A percentile compares a stretch with the other conserved stretches of the same genome.
phyloP scores from a whole-genome alignment of 2,329 filamentous ascomycete genomes.

The Colletotrichum brevisporum region DNA sequence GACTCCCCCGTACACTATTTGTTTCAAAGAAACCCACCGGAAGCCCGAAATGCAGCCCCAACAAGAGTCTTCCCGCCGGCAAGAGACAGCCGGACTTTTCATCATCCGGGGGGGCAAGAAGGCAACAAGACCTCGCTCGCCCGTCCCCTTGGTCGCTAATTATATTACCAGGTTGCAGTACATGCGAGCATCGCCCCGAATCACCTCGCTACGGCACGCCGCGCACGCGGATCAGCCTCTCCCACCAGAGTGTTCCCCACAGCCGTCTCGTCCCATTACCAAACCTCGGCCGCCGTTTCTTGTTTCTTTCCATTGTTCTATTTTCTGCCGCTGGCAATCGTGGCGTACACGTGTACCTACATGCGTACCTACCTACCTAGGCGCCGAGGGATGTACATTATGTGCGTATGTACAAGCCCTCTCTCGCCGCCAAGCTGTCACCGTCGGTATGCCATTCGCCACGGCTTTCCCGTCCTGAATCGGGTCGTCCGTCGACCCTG shows the following conservation, averaged over 20 bases:
- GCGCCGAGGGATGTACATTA: neutral
- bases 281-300: neutral
- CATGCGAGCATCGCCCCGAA: neutral
- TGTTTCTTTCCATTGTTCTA: slow-evolving; percentile 2
- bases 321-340: neutral
- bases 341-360: neutral
- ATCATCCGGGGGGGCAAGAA: neutral
- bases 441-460: slow-evolving; percentile 19
- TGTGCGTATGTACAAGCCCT: neutral
- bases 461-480: slow-evolving; percentile 11
- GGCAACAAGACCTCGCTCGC: neutral
- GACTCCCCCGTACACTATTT: neutral
- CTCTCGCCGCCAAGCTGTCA: slow-evolving; percentile 7
- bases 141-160: slow-evolving; percentile 1
- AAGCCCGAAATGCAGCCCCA: neutral
- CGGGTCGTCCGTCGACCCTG: slow-evolving; percentile 14
- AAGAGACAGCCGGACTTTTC: neutral
- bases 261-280: neutral
- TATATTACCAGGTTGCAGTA: slow-evolving; percentile 12
- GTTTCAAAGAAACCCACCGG: slow-evolving; percentile 7
- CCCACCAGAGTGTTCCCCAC: neutral
- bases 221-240: neutral
- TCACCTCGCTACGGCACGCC: neutral
- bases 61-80: neutral
- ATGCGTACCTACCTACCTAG: neutral